Evolutionary conservation across 331 rosid genomes (phyloP), one percentile per base, ranked within the genome.

Genomic region (Malus hybrid): DNA sequence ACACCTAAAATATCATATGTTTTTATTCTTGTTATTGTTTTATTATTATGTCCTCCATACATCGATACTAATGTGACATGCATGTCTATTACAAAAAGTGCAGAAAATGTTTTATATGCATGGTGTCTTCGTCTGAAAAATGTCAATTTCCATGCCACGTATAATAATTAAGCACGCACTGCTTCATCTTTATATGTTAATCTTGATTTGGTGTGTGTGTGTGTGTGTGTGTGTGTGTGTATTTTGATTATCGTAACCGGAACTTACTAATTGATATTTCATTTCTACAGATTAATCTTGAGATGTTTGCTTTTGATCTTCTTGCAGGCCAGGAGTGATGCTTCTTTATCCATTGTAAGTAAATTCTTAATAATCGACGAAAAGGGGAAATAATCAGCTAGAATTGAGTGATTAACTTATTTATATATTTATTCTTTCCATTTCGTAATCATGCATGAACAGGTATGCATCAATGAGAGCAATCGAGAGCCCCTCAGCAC

Each of bases 291-390:
- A 52, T 52, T 52, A n/a, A 56, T n/a, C 18, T 6, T 67, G 39
- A 4, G 31, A 20, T 4, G 1, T 56, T 7, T 57, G 22, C 7
- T 69, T 68, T 6, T 65, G 59, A 67, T 69, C 15, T 74, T 62
- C 15, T 14, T 73, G 56, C 93, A 93, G 98, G 86, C 98, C 98
- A 18, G 97, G 87, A 48, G 75, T 89, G 11, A 93, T 89, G 96
- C 98, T 93, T 83, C 80, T 93, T 57, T 93, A 70, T 75, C 98
- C 98, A 29, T 70, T 93, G 98, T 93, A 90, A 93, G 98, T 86
- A 44, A 31, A 28, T 9, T 36, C 36, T 11, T 7, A 4, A 60
- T 36, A 7, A 56, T 24, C 11, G 22, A 52, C 3, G 7, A 54
- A 54, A 54, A 7, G 22, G 22, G 59, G 4, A 18, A 54, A 7